Evolutionary conservation across 495 filamentous ascomycete species (phyloP), one percentile per base, ranked within the genome.

Genomic region (Neurospora africana): DNA sequence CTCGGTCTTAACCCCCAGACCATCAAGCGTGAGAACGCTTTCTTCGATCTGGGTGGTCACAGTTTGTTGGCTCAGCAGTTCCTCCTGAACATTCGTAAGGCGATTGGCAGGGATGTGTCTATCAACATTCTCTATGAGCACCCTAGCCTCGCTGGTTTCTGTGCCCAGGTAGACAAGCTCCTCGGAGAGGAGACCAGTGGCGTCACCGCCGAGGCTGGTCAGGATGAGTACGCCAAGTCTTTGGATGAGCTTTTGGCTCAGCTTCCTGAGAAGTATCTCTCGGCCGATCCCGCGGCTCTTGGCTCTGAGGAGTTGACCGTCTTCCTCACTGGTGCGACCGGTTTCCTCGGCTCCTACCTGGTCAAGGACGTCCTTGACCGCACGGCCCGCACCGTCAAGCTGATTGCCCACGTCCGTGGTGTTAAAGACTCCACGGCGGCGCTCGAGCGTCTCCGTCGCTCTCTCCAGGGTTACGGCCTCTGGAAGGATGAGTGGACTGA

Each of bases 31-130:
- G 85, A 93, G 15, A 87, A 90, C 47, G 86, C 85, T 23, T 98
- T 98, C 85, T 97, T 97, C 73, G 93, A 98, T 47, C 80, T 91
- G 36, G 95, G 95, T 65, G 95, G 94, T 7, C 92, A 98, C 81
- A 92, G 89, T 79, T 89, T 98, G 68, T 84, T 97, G 5, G 93
- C 93, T 0, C 94, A 97, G 74, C 90, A 94, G 73, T 90, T 99
- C 83, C 85, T 98, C 30, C 71, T 85, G 8, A 85, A 88, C 27
- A 83, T 93, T 33, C 86, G 90, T 65, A 89, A 90, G 81, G 88
- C 86, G 77, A 79, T 86, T 33, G 88, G 86, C 4, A 83, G 88
- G 21, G 86, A 97, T 71, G 84, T 98, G 13, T 87, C 87, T 41
- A 93, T 97, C 83, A 90, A 83, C 67, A 86, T 87, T 7, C 89